phyloP scores from a whole-genome alignment of 805 yeast species.

The Yarrowia hollandica region DNA sequence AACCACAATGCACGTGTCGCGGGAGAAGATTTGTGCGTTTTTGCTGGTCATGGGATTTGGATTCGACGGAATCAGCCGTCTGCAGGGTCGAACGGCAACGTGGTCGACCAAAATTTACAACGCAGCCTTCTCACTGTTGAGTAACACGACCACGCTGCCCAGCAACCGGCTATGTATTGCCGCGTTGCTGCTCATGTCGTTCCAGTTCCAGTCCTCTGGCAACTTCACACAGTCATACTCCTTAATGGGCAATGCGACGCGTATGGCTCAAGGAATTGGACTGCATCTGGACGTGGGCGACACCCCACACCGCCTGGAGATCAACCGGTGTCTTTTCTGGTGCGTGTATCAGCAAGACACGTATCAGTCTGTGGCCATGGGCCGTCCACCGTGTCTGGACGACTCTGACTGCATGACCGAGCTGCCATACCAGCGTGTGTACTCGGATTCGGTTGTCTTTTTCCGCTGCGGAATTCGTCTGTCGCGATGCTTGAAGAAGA shows the following conservation, averaged over 20 bases:
- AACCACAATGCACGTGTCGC: background rate
- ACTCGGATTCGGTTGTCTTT: conserved; percentile 6
- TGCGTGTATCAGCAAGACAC: conserved; percentile 17
- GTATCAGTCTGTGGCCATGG: conserved; percentile 21
- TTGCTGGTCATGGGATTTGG: conserved; percentile 17
- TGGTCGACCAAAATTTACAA: conserved; percentile 26
- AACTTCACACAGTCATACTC: conserved; percentile 11
- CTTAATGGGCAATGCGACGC: conserved; percentile 16
- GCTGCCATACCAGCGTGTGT: conserved; percentile 8
- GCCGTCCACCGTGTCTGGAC: conserved; percentile 6
- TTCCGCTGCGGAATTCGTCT: conserved; percentile 11
- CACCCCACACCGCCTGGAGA: background rate
- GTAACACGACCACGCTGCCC: conserved; percentile 5
- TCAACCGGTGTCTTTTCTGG: conserved; percentile 18
- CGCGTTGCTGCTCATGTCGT: conserved; percentile 7
- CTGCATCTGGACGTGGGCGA: conserved; percentile 11
- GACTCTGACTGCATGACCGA: conserved; percentile 21
- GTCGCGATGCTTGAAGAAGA: background rate
- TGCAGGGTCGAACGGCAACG: conserved; percentile 8
- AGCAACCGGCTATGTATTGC: conserved; percentile 8
- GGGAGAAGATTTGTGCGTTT: conserved; percentile 15
- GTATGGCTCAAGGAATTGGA: conserved; percentile 12
- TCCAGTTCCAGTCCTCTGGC: conserved; percentile 16
- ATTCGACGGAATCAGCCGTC: background rate
- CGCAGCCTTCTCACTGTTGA: conserved; percentile 1